phyloP scores from a whole-genome alignment of 2,329 filamentous ascomycete species.

The Bretziella fagacearum region DNA sequence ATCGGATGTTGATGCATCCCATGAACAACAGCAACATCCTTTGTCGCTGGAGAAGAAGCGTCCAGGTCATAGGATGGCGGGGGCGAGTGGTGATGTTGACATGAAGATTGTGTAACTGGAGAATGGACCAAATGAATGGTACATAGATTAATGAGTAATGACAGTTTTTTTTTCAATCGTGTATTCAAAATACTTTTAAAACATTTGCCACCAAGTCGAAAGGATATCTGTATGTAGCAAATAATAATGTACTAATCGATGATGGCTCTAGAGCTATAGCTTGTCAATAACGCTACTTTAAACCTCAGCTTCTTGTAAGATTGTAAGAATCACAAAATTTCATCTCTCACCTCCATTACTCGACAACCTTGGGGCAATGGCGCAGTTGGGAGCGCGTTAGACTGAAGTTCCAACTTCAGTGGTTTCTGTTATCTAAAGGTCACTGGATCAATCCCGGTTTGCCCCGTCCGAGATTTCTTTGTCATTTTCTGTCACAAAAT shows the following conservation, averaged over 20 bases:
- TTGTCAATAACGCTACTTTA: too few relatives aligned
- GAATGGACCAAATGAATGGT: not conserved
- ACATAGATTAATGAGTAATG: not conserved
- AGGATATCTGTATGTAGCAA: not conserved
- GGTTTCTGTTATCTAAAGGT: constrained; percentile 15
- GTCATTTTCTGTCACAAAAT: not conserved
- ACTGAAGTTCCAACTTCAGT: constrained; percentile 14
- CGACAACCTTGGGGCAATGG: constrained; percentile 10
- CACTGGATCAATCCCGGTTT: constrained; percentile 15
- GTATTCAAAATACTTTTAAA: too few relatives aligned
- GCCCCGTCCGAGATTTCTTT: constrained; percentile 6
- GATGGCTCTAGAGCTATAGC: not conserved
- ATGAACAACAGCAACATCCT: not conserved
- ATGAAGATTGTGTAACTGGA: not conserved
- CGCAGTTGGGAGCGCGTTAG: constrained; percentile 15
- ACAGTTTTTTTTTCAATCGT: not conserved
- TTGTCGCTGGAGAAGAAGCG: not conserved
- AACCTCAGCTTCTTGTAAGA: too few relatives aligned
- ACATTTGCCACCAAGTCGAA: too few relatives aligned
- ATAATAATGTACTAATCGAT: not conserved
- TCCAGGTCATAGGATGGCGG: too few relatives aligned
- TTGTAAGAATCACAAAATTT: not conserved
- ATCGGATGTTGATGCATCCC: not conserved
- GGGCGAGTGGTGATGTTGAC: not conserved
- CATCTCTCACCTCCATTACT: too few relatives aligned